Evolutionary conservation across 495 filamentous ascomycete species (phyloP), one percentile per base, ranked within the genome.

Genomic region (Aspergillus sclerotioniger): DNA sequence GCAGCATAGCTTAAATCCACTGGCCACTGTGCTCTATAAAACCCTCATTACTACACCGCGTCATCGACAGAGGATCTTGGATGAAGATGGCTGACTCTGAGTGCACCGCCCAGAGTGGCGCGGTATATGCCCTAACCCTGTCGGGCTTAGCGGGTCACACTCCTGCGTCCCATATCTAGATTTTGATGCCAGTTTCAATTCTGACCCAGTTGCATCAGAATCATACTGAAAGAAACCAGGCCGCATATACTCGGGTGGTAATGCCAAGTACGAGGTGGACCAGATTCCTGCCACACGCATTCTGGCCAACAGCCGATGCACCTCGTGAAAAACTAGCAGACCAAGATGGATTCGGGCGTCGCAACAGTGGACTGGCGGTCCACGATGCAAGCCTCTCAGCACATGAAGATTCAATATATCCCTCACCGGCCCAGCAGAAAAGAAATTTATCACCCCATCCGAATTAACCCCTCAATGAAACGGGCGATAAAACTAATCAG

Each of bases 1-100:
- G 47, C 47, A 50, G 28, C 25, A 49, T 31, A 50, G 47, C 47
- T 50, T 50, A 50, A 50, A 16, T 50, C 47, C 20, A 50, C 28
- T 5, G 25, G 25, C 2, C 25, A 25, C 25, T 2, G 25, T 25
- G 25, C 5, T 25, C 25, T 10, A 37, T 15, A 37, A 37, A 10
- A 8, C 3, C 13, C 8, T 37, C 33, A 37, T 37, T 37, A 37
- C 33, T 9, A 8, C 8, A 35, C 13, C 33, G 2, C 33, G 5
- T 3, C 5, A 25, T 5, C 25, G 25, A 25, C 25, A 25, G 25
- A 25, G 25, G 25, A 25, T 25, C 25, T 25, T n/a, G n/a, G n/a
- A n/a, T n/a, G n/a, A n/a, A 5, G 25, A 25, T 25, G 25, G 2
- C 25, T 25, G 25, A 25, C 25, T 25, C 25, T 25, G 25, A 2